Base-by-base conservation (phyloP, 1,139 yeast species). In the Protomyces pachydermus region DNA sequence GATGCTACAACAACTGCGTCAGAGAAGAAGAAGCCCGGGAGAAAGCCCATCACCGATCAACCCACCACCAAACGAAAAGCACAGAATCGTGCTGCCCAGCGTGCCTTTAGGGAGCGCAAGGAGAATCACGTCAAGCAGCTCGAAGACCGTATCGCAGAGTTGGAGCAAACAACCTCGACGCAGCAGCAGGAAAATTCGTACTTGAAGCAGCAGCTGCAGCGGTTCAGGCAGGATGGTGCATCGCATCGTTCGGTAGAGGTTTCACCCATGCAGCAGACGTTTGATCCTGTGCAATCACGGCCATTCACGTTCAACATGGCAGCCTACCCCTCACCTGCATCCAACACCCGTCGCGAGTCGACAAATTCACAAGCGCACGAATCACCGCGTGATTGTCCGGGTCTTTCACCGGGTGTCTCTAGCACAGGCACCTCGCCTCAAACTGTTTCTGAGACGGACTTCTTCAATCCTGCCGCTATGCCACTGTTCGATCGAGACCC, bases 1-100 rank as follows among this genome's bases (percentile, higher is more conserved):
- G 70, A 58, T 9, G 18, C 8, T 9, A 18, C 48, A 9, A 9
- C 42, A 1, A n/a, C 42, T 37, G 14, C 42, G 9, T 37, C 42
- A 6, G 67, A 46, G 8, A 67, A 61, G 57, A 68, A 65, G 61
- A 81, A 80, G 69, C 85, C 86, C 0, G 88, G 88, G 3, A 81
- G 97, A 68, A 90, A 88, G 77, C 91, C 88, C 0, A 78, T 86
- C 65, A 87, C 85, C 18, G 82, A 87, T 2, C 96, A 64, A 35
- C 64, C 66, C 14, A 52, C 58, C 4, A 53, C 61, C 25, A 88
- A 88, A 72, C 78, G 97, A 65, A 90, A 91, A 75, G 96, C 96
- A 0, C 97, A 91, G 76, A 91, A 91, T 73, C 80, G 98, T 66
- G 97, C 96, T 32, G 98, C 98, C 2, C 98, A 91, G 76, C 76